phyloP scores from a whole-genome alignment of 1,284 basidiomycete species.

The Ustilago curta region DNA sequence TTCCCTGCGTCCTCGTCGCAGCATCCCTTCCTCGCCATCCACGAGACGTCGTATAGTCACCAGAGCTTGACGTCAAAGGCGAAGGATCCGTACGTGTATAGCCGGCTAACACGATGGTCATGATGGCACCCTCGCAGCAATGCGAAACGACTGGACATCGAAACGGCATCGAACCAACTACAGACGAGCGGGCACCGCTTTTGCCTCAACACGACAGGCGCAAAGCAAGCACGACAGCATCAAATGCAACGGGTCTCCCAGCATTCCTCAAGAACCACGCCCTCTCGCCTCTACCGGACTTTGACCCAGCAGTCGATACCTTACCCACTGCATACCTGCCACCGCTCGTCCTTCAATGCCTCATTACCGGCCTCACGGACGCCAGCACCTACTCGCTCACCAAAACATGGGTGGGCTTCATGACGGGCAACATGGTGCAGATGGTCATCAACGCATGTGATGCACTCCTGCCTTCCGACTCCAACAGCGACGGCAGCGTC shows the following conservation, averaged over 20 bases:
- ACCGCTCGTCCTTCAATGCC: constrained; percentile 41
- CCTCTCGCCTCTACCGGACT: constrained; percentile 17
- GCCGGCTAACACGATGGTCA: not conserved
- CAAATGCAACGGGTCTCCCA: not conserved
- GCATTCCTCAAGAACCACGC: constrained; percentile 21
- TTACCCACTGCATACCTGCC: constrained; percentile 27
- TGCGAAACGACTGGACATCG: not conserved
- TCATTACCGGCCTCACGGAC: constrained; percentile 47
- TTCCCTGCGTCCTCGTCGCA: not conserved
- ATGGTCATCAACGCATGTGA: constrained; percentile 43
- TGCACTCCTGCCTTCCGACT: constrained; percentile 21
- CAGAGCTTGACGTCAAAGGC: no score
- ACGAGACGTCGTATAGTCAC: not conserved
- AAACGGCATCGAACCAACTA: not conserved
- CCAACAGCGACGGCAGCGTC: constrained; percentile 12
- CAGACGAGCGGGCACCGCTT: constrained; percentile 18
- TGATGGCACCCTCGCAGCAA: not conserved
- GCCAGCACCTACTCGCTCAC: constrained; percentile 35
- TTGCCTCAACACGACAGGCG: constrained; percentile 4
- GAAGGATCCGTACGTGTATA: not conserved
- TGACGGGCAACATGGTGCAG: constrained; percentile 53
- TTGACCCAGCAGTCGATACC: constrained; percentile 5
- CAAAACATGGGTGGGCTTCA: constrained; percentile 47
- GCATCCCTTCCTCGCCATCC: not conserved
- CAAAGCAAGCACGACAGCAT: not conserved